These are phyloP conservation scores for Trichoderma virens DNA, from an alignment of 495 filamentous ascomycete genomes.

Conservation along the genomic window DNA sequence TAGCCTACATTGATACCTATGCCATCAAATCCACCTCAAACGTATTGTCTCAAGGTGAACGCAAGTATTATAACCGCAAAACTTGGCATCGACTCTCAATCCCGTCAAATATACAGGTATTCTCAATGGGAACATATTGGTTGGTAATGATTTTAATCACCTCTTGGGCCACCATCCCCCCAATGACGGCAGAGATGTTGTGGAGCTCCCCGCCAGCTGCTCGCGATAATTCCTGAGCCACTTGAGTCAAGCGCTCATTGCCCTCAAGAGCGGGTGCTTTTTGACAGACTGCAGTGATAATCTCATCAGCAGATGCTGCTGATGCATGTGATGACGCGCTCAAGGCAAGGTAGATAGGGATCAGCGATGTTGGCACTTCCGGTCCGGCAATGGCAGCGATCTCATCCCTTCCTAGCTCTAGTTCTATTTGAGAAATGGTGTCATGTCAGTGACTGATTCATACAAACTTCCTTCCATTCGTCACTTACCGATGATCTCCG, in stretches of 20 bases:
- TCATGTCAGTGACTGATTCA: not conserved
- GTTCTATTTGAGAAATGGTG: conserved; percentile 18
- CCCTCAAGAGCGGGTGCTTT: conserved; percentile 36
- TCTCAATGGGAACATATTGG: conserved; percentile 93
- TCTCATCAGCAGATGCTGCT: conserved; percentile 35
- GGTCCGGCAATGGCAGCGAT: conserved; percentile 26
- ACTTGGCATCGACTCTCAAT: conserved; percentile 72
- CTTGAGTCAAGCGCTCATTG: conserved; percentile 41
- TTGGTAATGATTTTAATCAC: conserved; percentile 91
- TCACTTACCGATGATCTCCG: conserved; percentile 26
- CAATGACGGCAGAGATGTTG: conserved; percentile 84
- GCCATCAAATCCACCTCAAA: not conserved
- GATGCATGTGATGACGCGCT: conserved; percentile 41
- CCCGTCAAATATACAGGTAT: conserved; percentile 90
- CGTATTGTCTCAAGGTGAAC: conserved; percentile 16
- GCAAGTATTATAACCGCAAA: conserved; percentile 39
- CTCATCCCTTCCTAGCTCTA: conserved; percentile 34
- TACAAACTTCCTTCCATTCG: not conserved
- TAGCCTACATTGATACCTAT: not conserved
- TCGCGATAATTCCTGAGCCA: conserved; percentile 60
- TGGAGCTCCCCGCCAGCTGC: conserved; percentile 84
- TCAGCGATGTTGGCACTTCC: conserved; percentile 50
- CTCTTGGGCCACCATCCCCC: conserved; percentile 92
- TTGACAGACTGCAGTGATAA: conserved; percentile 32
- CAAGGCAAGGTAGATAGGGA: conserved; percentile 72